Evolutionary conservation across 202 grass and related monocot genomes (phyloP).

Genomic region (Cymbopogon flexuosus): DNA sequence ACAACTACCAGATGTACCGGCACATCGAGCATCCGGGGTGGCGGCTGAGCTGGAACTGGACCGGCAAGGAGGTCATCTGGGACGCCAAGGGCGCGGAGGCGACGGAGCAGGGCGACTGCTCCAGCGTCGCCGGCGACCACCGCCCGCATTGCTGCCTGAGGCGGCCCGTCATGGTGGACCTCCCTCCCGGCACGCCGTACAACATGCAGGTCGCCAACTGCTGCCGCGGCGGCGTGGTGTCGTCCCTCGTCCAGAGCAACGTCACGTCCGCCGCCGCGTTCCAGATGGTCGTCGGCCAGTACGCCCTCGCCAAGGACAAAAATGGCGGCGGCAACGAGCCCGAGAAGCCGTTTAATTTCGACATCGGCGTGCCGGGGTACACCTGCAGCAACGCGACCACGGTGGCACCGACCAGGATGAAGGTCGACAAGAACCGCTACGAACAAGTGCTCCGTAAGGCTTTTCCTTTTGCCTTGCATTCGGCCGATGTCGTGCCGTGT

Average conservation of each 20-base stretch:
- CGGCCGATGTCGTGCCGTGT: too few relatives aligned
- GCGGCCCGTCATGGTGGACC: conserved; percentile 43
- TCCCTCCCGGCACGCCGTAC: conserved; percentile 40
- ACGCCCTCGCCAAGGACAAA: not conserved
- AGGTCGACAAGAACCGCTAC: conserved; percentile 11
- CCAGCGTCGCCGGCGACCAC: not conserved
- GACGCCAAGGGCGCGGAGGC: conserved; percentile 40
- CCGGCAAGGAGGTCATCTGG: conserved; percentile 52
- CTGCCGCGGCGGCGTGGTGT: conserved; percentile 60
- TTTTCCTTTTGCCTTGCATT: not conserved
- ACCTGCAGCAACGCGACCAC: conserved; percentile 50
- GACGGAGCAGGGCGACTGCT: conserved; percentile 61
- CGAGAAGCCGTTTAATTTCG: conserved; percentile 44
- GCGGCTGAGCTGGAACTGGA: conserved; percentile 64
- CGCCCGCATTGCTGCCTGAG: conserved; percentile 56
- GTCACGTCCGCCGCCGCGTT: conserved; percentile 28
- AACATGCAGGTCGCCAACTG: conserved; percentile 46
- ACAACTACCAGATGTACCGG: conserved; percentile 74
- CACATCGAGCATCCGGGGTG: conserved; percentile 70
- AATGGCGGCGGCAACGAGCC: not conserved
- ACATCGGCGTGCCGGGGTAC: conserved; percentile 61
- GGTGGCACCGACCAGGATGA: conserved; percentile 40
- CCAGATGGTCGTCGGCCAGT: conserved; percentile 37
- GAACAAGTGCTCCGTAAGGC: conserved; percentile 47
- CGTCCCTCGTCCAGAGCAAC: conserved; percentile 42